These are phyloP conservation scores for Pisolithus marmoratus DNA, from an alignment of 768 basidiomycete species.

Conservation along the genomic window DNA sequence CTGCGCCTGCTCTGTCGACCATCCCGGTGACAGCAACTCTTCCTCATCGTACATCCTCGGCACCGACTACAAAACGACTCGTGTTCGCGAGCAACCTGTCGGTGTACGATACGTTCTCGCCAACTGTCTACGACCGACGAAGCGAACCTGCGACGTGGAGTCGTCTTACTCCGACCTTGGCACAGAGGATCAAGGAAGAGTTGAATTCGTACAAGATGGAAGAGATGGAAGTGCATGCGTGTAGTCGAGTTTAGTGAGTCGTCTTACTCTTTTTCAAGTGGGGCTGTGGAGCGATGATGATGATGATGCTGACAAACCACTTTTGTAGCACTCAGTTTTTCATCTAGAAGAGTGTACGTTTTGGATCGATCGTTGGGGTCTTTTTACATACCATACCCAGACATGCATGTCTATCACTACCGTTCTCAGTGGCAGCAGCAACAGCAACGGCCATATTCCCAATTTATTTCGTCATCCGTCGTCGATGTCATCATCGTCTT, in stretches of 20 bases:
- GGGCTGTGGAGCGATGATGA: background rate
- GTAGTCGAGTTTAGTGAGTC: constrained; percentile 85
- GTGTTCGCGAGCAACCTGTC: constrained; percentile 90
- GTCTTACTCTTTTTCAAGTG: background rate
- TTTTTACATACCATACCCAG: background rate
- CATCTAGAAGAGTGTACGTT: constrained; percentile 44
- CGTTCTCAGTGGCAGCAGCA: too few species aligned
- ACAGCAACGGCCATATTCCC: too few species aligned
- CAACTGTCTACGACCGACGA: constrained; percentile 86
- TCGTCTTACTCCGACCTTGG: constrained; percentile 87
- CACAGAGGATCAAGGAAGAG: constrained; percentile 97
- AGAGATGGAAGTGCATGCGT: constrained; percentile 97
- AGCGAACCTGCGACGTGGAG: constrained; percentile 98
- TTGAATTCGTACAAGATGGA: constrained; percentile 99
- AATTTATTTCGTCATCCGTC: too few species aligned
- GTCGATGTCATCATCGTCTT: too few species aligned
- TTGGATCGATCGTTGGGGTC: constrained; percentile 6
- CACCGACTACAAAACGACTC: constrained; percentile 64
- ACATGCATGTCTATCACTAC: too few species aligned
- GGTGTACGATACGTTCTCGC: constrained; percentile 95
- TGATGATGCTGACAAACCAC: background rate
- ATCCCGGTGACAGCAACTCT: constrained; percentile 46
- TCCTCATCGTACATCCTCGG: constrained; percentile 69
- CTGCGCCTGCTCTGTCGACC: constrained; percentile 79
- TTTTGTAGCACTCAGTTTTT: constrained; percentile 76